These are phyloP conservation scores for Apodospora peruviana DNA, from an alignment of 495 filamentous ascomycete genomes.

Conservation along the genomic window DNA sequence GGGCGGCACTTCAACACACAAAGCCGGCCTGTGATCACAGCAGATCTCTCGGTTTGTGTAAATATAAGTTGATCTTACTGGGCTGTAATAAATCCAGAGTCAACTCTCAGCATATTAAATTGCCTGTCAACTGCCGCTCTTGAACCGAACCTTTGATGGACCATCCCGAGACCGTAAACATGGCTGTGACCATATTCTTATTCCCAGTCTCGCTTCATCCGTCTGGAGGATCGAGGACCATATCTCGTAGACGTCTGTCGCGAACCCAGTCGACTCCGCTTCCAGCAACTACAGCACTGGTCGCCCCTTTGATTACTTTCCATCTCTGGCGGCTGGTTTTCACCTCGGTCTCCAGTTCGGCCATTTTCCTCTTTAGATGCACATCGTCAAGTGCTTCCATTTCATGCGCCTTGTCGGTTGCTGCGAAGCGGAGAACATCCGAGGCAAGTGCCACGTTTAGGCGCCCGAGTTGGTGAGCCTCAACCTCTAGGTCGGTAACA, in stretches of 20 bases:
- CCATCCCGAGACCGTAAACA: no score
- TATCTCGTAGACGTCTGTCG: conserved; percentile 59
- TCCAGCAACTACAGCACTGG: conserved; percentile 68
- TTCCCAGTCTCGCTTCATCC: not conserved
- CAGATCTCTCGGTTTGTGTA: no score
- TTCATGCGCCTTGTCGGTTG: conserved; percentile 46
- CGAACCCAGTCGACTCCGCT: conserved; percentile 82
- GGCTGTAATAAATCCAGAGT: no score
- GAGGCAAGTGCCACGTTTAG: conserved; percentile 59
- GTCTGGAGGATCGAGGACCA: conserved; percentile 68
- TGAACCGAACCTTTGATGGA: no score
- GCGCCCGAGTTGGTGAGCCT: conserved; percentile 46
- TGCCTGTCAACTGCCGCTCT: no score
- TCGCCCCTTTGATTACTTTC: conserved; percentile 68
- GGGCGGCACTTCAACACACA: no score
- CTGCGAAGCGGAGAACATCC: conserved; percentile 55
- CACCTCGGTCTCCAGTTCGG: conserved; percentile 48
- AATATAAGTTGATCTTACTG: no score
- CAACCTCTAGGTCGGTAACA: conserved; percentile 49
- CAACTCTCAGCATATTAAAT: no score
- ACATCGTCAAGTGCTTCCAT: conserved; percentile 44
- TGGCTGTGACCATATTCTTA: no score
- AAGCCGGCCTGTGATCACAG: no score
- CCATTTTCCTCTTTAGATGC: conserved; percentile 46
- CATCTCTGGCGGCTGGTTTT: conserved; percentile 55